Conservation (phyloP, 805 yeast species). For the Blastobotrys parvus region DNA sequence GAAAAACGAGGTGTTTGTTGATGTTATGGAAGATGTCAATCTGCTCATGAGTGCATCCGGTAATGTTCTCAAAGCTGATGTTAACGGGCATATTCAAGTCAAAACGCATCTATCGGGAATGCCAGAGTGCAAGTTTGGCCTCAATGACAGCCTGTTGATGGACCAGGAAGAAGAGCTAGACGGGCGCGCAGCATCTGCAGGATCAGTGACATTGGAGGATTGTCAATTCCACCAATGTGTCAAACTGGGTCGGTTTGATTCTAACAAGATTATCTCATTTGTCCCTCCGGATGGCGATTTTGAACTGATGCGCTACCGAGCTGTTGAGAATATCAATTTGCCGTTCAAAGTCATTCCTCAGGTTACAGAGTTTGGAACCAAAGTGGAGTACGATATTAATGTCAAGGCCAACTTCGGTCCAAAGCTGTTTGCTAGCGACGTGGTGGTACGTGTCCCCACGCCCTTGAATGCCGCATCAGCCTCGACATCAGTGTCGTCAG, state of each 20-base stretch:
- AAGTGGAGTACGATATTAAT: slow-evolving; percentile 49
- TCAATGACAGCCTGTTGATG: slow-evolving; percentile 45
- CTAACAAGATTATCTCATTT: slow-evolving; percentile 56
- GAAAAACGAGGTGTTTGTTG: slow-evolving; percentile 69
- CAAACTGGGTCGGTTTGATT: slow-evolving; percentile 57
- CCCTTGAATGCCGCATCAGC: slow-evolving; percentile 51
- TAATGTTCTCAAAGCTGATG: slow-evolving; percentile 55
- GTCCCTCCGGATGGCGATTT: slow-evolving; percentile 85
- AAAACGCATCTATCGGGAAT: slow-evolving; percentile 68
- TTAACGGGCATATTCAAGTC: slow-evolving; percentile 68
- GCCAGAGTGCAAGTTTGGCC: slow-evolving; percentile 77
- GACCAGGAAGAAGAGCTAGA: slow-evolving; percentile 16
- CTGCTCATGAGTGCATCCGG: slow-evolving; percentile 55
- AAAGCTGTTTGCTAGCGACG: slow-evolving; percentile 54
- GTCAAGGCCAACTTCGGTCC: slow-evolving; percentile 49
- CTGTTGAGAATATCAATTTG: slow-evolving; percentile 47
- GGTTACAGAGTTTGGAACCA: slow-evolving; percentile 38
- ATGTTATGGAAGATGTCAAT: slow-evolving; percentile 67
- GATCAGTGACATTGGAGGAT: slow-evolving; percentile 56
- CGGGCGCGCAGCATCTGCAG: slow-evolving; percentile 34
- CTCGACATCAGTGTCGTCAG: slow-evolving; percentile 39
- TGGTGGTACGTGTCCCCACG: slow-evolving; percentile 56
- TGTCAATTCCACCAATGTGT: slow-evolving; percentile 86
- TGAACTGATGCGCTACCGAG: slow-evolving; percentile 70
- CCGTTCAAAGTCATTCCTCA: slow-evolving; percentile 65